phyloP scores from a whole-genome alignment of 495 filamentous ascomycete genomes.

The Aspergillus egyptiacus region DNA sequence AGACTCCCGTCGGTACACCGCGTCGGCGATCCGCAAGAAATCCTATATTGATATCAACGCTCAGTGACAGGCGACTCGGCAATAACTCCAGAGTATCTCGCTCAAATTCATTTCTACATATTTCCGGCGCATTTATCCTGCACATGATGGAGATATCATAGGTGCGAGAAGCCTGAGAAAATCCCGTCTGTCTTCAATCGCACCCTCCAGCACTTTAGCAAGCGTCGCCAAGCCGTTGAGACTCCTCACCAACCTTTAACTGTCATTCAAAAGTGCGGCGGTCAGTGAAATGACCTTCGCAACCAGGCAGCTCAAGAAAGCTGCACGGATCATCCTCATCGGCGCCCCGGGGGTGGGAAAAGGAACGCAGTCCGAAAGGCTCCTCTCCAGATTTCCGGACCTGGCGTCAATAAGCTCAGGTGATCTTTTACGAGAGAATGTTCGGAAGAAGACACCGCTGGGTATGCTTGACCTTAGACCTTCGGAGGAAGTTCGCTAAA shows the following conservation, averaged over 20 bases:
- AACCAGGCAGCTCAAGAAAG: constrained; percentile 57
- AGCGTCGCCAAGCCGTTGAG: neutral
- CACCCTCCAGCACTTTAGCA: neutral
- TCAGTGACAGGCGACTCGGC: too few relatives aligned
- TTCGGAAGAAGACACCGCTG: constrained; percentile 74
- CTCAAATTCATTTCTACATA: neutral
- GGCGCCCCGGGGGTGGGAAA: constrained; percentile 92
- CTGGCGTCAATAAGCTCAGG: constrained; percentile 90
- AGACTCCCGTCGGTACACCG: constrained; percentile 11
- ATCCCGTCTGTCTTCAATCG: neutral
- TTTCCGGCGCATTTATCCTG: neutral
- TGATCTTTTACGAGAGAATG: constrained; percentile 88
- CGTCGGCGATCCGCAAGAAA: constrained; percentile 1
- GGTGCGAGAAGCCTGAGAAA: neutral
- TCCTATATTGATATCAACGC: neutral
- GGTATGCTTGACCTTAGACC: constrained; percentile 46
- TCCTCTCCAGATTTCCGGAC: constrained; percentile 81
- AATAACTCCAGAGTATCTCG: neutral
- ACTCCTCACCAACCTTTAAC: neutral
- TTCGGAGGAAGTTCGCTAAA: constrained; percentile 3
- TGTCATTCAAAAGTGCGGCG: neutral
- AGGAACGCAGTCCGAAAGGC: constrained; percentile 86
- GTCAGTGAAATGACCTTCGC: constrained; percentile 20
- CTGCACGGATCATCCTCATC: constrained; percentile 89
- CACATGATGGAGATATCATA: constrained; percentile 4